Evolutionary conservation across 495 filamentous ascomycete genomes (phyloP).

Genomic region (Talaromyces nanjingensis): DNA sequence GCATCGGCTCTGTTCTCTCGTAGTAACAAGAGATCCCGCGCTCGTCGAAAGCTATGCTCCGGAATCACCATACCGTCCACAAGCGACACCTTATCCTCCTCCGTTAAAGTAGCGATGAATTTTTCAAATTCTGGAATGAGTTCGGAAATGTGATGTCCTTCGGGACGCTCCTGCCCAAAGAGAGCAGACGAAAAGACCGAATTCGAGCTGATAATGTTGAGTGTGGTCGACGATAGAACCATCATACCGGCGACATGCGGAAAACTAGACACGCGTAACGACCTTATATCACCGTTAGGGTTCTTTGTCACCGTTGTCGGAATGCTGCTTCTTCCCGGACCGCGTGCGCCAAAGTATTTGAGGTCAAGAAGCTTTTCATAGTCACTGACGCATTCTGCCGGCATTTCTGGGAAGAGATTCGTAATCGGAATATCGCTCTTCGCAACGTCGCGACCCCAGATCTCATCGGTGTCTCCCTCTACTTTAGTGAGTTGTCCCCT

Average conservation of each 20-base stretch:
- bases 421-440: constrained; percentile 63
- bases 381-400: constrained; percentile 58
- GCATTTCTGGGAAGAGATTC: constrained; percentile 70
- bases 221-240: constrained; percentile 67
- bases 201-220: constrained; percentile 86
- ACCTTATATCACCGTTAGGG: constrained; percentile 51
- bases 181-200: constrained; percentile 87
- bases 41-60: constrained; percentile 90
- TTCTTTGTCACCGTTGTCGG: constrained; percentile 71
- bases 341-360: constrained; percentile 76
- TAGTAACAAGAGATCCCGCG: constrained; percentile 72
- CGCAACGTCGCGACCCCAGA: constrained; percentile 71
- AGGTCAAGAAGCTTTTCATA: constrained; percentile 59
- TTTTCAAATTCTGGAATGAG: constrained; percentile 84
- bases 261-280: constrained; percentile 81
- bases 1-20: constrained; percentile 69
- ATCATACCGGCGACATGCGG: constrained; percentile 97
- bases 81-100: constrained; percentile 76
- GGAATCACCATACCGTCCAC: constrained; percentile 95
- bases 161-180: constrained; percentile 78
- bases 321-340: constrained; percentile 64
- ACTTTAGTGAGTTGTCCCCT: constrained; percentile 62
- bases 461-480: constrained; percentile 61
- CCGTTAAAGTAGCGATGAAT: constrained; percentile 68
- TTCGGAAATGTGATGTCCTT: constrained; percentile 69